Evolutionary conservation across 768 basidiomycete species (phyloP).

Genomic region (Podaxis sp.): DNA sequence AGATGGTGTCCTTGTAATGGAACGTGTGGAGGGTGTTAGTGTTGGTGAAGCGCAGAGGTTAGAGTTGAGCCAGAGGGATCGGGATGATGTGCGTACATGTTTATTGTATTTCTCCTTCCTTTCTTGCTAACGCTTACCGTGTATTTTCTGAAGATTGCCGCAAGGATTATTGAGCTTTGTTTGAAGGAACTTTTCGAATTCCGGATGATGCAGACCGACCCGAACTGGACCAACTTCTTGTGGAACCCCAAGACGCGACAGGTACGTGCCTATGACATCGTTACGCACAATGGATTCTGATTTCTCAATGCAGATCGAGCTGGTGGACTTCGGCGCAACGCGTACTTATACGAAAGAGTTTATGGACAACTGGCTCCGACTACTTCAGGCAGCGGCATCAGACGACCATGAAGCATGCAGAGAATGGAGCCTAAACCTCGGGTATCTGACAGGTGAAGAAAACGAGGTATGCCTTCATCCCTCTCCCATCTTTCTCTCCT

Average conservation of each 20-base stretch:
- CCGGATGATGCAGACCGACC: constrained; percentile 96
- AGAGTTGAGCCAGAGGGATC: constrained; percentile 58
- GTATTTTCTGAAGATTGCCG: constrained; percentile 65
- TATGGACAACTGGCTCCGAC: constrained; percentile 81
- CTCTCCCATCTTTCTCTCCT: background rate
- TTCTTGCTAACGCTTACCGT: background rate
- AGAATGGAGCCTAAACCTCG: constrained; percentile 74
- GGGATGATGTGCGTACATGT: constrained; percentile 62
- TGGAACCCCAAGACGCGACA: constrained; percentile 71
- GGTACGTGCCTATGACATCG: constrained; percentile 32
- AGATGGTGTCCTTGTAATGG: constrained; percentile 85
- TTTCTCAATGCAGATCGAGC: constrained; percentile 53
- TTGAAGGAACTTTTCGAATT: constrained; percentile 90
- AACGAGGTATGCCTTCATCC: constrained; percentile 52
- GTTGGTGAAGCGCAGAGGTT: constrained; percentile 65
- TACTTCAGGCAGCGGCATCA: constrained; percentile 78
- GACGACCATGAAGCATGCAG: constrained; percentile 69
- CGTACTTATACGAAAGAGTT: constrained; percentile 83
- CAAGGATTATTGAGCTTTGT: constrained; percentile 80
- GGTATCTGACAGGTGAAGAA: constrained; percentile 90
- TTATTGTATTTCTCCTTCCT: background rate
- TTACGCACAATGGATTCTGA: background rate
- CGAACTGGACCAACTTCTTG: constrained; percentile 97
- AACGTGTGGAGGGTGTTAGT: constrained; percentile 76
- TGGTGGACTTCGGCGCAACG: constrained; percentile 97